Evolutionary conservation across 1,284 basidiomycete genomes (phyloP).

Genomic region (Irpex sp.): DNA sequence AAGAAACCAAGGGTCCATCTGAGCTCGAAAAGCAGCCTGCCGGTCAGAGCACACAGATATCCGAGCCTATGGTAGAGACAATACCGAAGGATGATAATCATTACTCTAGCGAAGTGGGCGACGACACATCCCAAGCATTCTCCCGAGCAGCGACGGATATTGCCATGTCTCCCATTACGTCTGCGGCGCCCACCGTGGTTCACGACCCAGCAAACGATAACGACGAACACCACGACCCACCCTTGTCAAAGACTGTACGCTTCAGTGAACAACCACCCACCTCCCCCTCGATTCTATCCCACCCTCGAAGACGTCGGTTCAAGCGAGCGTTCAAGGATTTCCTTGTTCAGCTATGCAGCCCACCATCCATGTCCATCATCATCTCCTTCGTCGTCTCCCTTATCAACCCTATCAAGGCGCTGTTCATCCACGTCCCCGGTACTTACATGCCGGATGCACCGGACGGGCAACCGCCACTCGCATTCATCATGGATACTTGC

Average conservation of each 20-base stretch:
- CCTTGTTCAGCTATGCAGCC: conserved; percentile 34
- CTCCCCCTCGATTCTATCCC: neutral
- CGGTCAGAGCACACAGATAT: neutral
- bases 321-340: conserved; percentile 34
- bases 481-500: conserved; percentile 62
- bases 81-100: neutral
- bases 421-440: conserved; percentile 56
- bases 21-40: neutral
- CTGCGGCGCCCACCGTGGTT: neutral
- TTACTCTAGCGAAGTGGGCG: neutral
- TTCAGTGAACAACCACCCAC: neutral
- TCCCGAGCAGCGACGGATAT: neutral
- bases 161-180: neutral
- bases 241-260: neutral
- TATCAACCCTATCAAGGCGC: conserved; percentile 64
- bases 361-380: conserved; percentile 61
- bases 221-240: neutral
- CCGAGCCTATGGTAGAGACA: neutral
- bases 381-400: conserved; percentile 68
- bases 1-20: neutral
- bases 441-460: conserved; percentile 60
- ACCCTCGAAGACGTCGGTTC: neutral
- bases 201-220: neutral
- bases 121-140: conserved; percentile 7
- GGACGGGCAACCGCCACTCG: conserved; percentile 72